Evolutionary conservation across 2,329 filamentous ascomycete species (phyloP), one percentile per base, ranked within the genome.

Genomic region (Penicillium sp.): DNA sequence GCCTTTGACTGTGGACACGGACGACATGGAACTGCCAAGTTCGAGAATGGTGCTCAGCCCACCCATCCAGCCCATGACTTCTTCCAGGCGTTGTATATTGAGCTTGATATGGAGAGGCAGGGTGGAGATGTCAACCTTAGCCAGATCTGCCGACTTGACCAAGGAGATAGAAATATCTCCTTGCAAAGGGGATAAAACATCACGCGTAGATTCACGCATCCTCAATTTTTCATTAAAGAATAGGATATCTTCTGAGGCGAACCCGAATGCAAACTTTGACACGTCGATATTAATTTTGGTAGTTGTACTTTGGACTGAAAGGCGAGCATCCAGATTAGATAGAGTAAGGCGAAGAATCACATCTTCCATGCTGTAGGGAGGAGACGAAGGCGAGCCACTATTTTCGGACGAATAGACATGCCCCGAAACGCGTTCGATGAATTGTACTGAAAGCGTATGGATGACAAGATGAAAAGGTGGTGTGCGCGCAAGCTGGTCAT

Each of bases 1-100:
- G 12, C 65, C 69, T 67, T 75, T 69, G 61, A 73, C 66, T 1
- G 86, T 84, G n/a, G 84, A 82, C 57, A 84, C 88, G 0, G 89
- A 91, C 11, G 88, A 85, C 60, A 96, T 88, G 0, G 93, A 96
- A 56, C 84, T 89, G 59, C 91, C 90, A 70, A 97, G 84, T 65
- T 94, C 95, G 41, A 99, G 78, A 50, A 99, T 88, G 61, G 91
- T 91, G 71, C 92, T 96, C 41, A 99, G 78, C 0, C 94, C 94
- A 35, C 94, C 94, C 73, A 97, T 92, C 81, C 90, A 91, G 53
- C 85, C 85, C 57, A 97, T 86, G 0, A 90, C 90, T 65, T 96
- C 91, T 64, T 97, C 94, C 22, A 97, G 76, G 53, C 84, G 84
- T 60, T 88, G 87, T 16, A 97, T 77, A 68, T 97, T 90, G 38